Evolutionary conservation across 2,329 filamentous ascomycete genomes (phyloP), one percentile per base, ranked within the genome.

Genomic region (Laburnicola sp.): DNA sequence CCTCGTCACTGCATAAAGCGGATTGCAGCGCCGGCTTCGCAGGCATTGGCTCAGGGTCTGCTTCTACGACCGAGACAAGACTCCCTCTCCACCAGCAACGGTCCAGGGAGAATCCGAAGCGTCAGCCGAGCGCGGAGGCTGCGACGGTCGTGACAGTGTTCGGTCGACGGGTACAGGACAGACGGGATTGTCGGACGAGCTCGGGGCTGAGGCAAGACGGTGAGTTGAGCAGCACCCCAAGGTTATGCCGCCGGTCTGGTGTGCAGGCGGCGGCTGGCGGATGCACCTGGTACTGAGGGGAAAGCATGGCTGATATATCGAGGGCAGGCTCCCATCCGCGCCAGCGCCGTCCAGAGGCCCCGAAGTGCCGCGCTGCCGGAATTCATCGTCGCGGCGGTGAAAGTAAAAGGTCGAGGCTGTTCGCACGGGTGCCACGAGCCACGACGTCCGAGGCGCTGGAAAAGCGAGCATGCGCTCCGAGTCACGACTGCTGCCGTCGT

Each of bases 291-390:
- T 11, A 44, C 50, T 43, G 53, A 57, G 57, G 54, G 57, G 52
- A 63, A 59, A 61, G 62, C 63, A 63, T 66, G 55, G 64, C 63
- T 70, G 52, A 71, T 65, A 65, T 68, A 64, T 52, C 57, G 46
- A 52, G 47, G 62, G 59, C 52, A 54, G 35, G 53, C 56, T 53
- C 50, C 31, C 43, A 48, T 39, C 46, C 54, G 46, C 48, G 52
- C 54, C 55, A 45, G 56, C 51, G 43, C 59, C 55, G 42, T 40
- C 25, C 40, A 49, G 56, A 58, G 53, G 51, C 45, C 46, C n/a
- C 50, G 56, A 59, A 58, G 53, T 50, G 34, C 59, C 48, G 51
- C 32, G 43, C 37, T 32, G 28, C 44, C 35, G 41, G 27, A 22
- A 45, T 38, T 23, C 44, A 26, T 51, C 53, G 34, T 51, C 53